Conservation (phyloP, 75 land plant species). For the Larix kaempferi region DNA sequence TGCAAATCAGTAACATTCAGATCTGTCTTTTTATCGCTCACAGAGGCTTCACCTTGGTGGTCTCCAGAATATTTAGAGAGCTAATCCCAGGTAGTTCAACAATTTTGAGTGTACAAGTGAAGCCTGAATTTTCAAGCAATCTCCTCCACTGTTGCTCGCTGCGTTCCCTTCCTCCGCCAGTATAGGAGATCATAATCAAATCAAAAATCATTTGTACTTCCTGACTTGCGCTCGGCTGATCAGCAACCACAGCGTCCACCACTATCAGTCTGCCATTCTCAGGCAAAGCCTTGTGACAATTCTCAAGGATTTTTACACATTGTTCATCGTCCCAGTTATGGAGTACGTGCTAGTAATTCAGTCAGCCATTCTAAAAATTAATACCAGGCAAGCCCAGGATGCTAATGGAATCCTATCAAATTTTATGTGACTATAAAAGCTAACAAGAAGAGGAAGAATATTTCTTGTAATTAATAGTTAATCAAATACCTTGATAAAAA, state of each 20-base stretch:
- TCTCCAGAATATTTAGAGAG: no score
- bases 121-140: conserved; percentile 20
- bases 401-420: no score
- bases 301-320: conserved; percentile 25
- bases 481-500: conserved; percentile 7
- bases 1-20: no score
- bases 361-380: neutral
- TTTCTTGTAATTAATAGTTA: no score
- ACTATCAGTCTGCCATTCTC: conserved; percentile 23
- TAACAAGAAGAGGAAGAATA: no score
- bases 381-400: neutral
- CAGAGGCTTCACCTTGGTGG: no score
- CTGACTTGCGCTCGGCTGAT: neutral
- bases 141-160: conserved; percentile 11
- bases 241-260: conserved; percentile 10
- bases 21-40: no score
- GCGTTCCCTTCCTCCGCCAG: conserved; percentile 16
- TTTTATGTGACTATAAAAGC: neutral
- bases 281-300: conserved; percentile 22
- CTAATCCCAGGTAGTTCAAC: neutral
- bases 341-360: conserved; percentile 17
- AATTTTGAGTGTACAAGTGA: neutral
- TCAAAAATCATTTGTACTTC: conserved; percentile 9
- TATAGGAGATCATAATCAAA: conserved; percentile 17
- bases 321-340: conserved; percentile 31